Percentiles rank a stretch among this genome's conserved stretches.
Evolutionary conservation across 1,139 yeast genomes (phyloP).

Genomic region (Meyerozyma sp.): DNA sequence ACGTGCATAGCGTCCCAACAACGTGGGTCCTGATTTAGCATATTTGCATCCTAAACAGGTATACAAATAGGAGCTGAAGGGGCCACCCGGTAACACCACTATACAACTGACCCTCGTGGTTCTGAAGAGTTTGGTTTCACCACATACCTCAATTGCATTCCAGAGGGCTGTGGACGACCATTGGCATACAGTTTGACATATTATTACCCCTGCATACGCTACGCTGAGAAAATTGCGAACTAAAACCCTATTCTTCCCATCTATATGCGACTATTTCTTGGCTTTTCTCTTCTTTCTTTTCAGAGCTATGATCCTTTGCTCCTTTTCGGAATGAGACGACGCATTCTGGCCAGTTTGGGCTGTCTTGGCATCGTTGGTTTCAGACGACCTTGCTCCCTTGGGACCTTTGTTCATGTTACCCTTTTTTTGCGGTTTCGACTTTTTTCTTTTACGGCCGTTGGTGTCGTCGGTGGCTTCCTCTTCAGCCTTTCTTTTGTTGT

Average conservation of each 20-base stretch:
- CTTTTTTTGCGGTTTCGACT: conserved; percentile 17
- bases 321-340: conserved; percentile 47
- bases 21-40: not conserved
- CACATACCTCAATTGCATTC: not conserved
- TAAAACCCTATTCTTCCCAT: not conserved
- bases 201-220: not conserved
- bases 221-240: not conserved
- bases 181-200: not conserved
- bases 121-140: not conserved
- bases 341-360: conserved; percentile 16
- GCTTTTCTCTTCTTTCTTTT: conserved; percentile 66
- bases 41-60: not conserved
- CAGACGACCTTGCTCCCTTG: conserved; percentile 8
- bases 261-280: conserved; percentile 18
- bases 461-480: conserved; percentile 13
- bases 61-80: not conserved
- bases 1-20: not conserved
- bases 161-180: not conserved
- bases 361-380: conserved; percentile 5
- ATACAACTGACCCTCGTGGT: not conserved
- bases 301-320: conserved; percentile 58
- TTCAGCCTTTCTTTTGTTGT: conserved; percentile 17
- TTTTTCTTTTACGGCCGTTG: conserved; percentile 19
- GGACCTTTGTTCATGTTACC: conserved; percentile 45
- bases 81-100: not conserved